Percentiles rank a stretch among this genome's conserved stretches.
These are phyloP conservation scores for Colletotrichum navitas DNA, from an alignment of 2,329 filamentous ascomycete species.

Conservation along the genomic window DNA sequence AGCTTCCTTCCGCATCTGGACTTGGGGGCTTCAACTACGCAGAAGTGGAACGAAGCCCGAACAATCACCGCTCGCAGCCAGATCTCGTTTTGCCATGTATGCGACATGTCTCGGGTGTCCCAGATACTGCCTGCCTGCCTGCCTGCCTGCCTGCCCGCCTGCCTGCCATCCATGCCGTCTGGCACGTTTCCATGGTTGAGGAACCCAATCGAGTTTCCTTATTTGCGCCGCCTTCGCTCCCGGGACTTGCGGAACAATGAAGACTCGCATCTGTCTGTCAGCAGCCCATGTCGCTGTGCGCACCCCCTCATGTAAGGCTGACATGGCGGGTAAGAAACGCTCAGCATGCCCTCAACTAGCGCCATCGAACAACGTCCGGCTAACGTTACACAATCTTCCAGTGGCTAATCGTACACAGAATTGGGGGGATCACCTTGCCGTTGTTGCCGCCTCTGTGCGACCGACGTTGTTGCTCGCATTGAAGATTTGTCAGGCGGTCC, in stretches of 20 bases:
- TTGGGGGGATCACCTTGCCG: conserved; percentile 1
- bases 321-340: conserved; percentile 19
- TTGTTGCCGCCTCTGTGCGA: conserved; percentile 8
- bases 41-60: not conserved
- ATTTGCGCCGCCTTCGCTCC: not conserved
- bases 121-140: not conserved
- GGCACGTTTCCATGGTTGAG: conserved; percentile 9
- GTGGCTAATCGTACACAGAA: not conserved
- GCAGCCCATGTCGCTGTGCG: conserved; percentile 4
- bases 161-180: conserved; percentile 15
- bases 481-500: conserved; percentile 2
- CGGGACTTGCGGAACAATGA: not conserved
- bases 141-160: not conserved
- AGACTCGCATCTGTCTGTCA: not conserved
- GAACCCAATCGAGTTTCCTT: conserved; percentile 11
- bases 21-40: not conserved
- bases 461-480: not conserved
- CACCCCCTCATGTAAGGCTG: conserved; percentile 29
- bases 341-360: conserved; percentile 11
- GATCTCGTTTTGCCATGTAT: not conserved
- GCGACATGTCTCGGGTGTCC: conserved; percentile 15
- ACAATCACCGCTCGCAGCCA: not conserved
- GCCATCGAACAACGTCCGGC: conserved; percentile 7
- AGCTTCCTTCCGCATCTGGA: not conserved
- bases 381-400: conserved; percentile 27